Conservation (phyloP, 169 alveolate species). For the Theileria parva region DNA sequence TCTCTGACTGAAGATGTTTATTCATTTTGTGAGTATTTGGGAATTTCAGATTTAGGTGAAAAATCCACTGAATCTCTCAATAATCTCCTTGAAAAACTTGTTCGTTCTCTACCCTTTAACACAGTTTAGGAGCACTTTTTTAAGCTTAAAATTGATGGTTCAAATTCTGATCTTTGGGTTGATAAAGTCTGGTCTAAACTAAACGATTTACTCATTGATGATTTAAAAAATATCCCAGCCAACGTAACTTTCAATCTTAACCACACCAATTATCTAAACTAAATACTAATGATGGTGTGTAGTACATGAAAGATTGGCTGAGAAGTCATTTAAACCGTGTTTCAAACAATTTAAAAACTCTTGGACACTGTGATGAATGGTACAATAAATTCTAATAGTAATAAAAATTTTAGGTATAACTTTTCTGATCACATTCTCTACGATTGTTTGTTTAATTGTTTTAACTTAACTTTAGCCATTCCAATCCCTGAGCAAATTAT, state of each 20-base stretch:
- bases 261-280: no score
- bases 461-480: slow-evolving; percentile 11
- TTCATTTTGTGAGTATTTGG: slow-evolving; percentile 17
- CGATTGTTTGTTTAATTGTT: slow-evolving; percentile 25
- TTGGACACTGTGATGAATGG: slow-evolving; percentile 26
- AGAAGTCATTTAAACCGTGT: slow-evolving; percentile 46
- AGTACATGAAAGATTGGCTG: slow-evolving; percentile 51
- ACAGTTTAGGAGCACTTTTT: slow-evolving; percentile 7
- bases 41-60: slow-evolving; percentile 16
- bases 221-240: slow-evolving; percentile 14
- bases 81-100: slow-evolving; percentile 10
- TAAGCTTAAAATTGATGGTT: slow-evolving; percentile 54
- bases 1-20: slow-evolving; percentile 45
- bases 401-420: slow-evolving; percentile 28
- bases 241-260: not conserved
- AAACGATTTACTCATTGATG: slow-evolving; percentile 24
- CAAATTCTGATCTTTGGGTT: slow-evolving; percentile 43
- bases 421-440: slow-evolving; percentile 49
- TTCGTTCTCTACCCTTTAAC: not conserved
- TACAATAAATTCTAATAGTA: no score
- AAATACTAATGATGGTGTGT: not conserved
- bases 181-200: slow-evolving; percentile 44
- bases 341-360: slow-evolving; percentile 22
- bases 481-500: slow-evolving; percentile 53
- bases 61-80: not conserved